Evolutionary conservation across 805 yeast species (phyloP), one percentile per base, ranked within the genome.

Genomic region (Saccharomyces paradoxus): DNA sequence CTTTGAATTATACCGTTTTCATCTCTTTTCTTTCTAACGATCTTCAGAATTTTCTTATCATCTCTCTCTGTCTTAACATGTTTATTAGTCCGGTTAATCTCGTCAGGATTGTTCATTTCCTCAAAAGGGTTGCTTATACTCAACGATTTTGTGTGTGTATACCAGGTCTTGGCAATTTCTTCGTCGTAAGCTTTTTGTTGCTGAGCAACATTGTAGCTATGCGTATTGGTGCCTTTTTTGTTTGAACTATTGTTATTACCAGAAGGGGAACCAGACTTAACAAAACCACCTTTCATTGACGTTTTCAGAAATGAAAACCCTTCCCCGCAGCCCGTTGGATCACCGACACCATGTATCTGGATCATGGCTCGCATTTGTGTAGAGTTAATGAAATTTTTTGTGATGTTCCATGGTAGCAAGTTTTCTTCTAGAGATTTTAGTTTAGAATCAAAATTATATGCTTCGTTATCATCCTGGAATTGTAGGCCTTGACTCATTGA

Each of bases 321-420:
- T 59, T 89, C 87, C 2, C 96, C 94, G 58, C 87, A 82, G 26
- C 96, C 96, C 0, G 96, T 83, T 1, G 96, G 96, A 68, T 94
- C 98, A 50, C 98, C 98, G 53, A 85, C 91, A 13, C 97, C 97
- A 66, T 89, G 89, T 27, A 94, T 80, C 65, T 90, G 97, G 47
- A 94, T 77, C 97, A 94, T 94, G 0, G 97, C 95, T 64, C 95
- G 91, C 53, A 97, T 96, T 67, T 91, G 98, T 26, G 96, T 90
- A 2, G 98, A 94, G 68, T 84, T 88, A 53, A 91, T 82, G 65
- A 94, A 94, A 69, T 94, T 94, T 57, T 89, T 79, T 0, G 97
- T 84, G n/a, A 86, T 77, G 68, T 89, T 91, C 99, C 99, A 94
- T 0, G 97, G 92, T 0, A 97, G 85, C 51, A 89, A 72, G 63